phyloP scores from a whole-genome alignment of 2,329 filamentous ascomycete genomes.

The Harringtonia lauricola region DNA sequence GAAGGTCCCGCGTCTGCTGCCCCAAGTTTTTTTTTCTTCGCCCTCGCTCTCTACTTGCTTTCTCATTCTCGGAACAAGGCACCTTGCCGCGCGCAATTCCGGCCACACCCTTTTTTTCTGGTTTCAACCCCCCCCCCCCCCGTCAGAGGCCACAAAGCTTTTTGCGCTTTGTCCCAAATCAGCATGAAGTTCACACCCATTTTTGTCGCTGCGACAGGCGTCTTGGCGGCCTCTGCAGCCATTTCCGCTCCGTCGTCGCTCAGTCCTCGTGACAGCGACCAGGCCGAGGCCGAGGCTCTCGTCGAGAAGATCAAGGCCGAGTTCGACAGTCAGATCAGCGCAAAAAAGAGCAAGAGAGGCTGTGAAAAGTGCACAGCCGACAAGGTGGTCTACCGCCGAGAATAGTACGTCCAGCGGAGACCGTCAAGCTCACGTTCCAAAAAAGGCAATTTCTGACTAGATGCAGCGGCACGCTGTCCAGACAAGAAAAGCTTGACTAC shows the following conservation, averaged over 20 bases:
- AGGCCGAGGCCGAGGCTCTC: not conserved
- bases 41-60: not conserved
- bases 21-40: not conserved
- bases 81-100: not conserved
- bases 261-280: not conserved
- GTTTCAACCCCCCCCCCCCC: not conserved
- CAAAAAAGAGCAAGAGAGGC: not conserved
- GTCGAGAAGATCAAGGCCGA: not conserved
- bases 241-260: not conserved
- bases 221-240: not conserved
- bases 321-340: not conserved
- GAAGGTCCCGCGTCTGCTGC: not conserved
- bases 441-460: not conserved
- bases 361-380: not conserved
- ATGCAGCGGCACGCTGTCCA: slow-evolving; percentile 19
- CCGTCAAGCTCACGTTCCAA: no score
- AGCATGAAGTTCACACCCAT: not conserved
- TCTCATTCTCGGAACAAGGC: not conserved
- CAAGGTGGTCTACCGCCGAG: slow-evolving; percentile 1
- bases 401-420: not conserved
- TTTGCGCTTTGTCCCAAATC: not conserved
- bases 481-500: slow-evolving; percentile 22
- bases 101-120: not conserved
- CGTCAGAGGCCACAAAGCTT: no score
- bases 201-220: not conserved